A percentile compares a stretch with the other conserved stretches of the same genome.
Evolutionary conservation across 805 yeast genomes (phyloP).

Genomic region (Sugiyamaella floridensis): DNA sequence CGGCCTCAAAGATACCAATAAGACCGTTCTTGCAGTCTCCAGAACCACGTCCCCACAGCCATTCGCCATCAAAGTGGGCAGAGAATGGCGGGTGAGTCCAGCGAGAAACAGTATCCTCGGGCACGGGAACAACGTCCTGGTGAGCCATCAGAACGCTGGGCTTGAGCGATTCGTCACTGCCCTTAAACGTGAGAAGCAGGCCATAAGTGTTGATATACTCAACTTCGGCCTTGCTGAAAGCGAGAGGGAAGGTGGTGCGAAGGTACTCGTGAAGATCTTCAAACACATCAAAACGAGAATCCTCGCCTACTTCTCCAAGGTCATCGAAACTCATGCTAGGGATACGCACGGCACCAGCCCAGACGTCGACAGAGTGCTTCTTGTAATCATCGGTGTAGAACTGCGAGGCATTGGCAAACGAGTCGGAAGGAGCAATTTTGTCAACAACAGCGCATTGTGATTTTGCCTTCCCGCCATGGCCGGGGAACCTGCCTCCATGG

Average conservation of each 20-base stretch:
- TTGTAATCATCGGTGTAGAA: conserved; percentile 16
- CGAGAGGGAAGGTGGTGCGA: conserved; percentile 47
- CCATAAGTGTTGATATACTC: conserved; percentile 57
- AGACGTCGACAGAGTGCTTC: conserved; percentile 14
- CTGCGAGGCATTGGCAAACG: not conserved
- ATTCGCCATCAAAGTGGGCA: conserved; percentile 59
- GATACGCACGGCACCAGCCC: conserved; percentile 52
- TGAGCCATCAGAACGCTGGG: conserved; percentile 71
- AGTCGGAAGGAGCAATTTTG: conserved; percentile 3
- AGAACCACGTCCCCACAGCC: conserved; percentile 72
- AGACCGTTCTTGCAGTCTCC: conserved; percentile 68
- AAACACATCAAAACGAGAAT: conserved; percentile 44
- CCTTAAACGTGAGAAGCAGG: conserved; percentile 56
- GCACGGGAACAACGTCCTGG: conserved; percentile 77
- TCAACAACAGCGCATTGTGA: conserved; percentile 2
- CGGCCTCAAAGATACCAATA: conserved; percentile 57
- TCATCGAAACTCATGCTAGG: conserved; percentile 61
- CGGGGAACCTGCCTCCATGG: not conserved
- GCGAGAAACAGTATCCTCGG: conserved; percentile 41
- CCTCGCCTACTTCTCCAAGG: conserved; percentile 42
- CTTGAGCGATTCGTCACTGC: conserved; percentile 43
- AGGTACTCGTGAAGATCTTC: conserved; percentile 47
- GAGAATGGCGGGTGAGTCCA: conserved; percentile 67
- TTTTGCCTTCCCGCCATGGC: not conserved
- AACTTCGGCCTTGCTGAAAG: conserved; percentile 42